These are phyloP conservation scores for Sporobolomyces phaffii DNA, from an alignment of 768 basidiomycete genomes.

Conservation along the genomic window DNA sequence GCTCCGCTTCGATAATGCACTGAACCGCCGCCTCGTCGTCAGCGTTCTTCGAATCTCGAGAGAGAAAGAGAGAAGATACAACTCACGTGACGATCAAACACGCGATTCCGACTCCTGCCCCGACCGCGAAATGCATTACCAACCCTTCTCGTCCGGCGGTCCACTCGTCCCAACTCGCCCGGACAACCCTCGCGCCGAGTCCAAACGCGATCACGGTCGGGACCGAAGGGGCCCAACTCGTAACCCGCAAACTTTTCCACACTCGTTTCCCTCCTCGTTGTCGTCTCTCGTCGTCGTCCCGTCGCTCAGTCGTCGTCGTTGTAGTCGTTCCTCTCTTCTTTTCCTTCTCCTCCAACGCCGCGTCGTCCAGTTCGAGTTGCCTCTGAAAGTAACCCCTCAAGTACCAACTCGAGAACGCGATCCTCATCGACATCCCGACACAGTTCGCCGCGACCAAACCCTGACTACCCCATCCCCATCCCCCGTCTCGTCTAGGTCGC, in stretches of 20 bases:
- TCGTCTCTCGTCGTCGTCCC: background rate
- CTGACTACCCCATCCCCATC: conserved; percentile 57
- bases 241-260: background rate
- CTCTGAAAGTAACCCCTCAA: background rate
- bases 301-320: no score
- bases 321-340: background rate
- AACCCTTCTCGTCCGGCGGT: no score
- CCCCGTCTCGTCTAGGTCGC: conserved; percentile 38
- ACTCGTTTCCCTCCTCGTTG: background rate
- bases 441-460: conserved; percentile 43
- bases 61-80: background rate
- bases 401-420: conserved; percentile 28
- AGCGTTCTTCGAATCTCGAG: no score
- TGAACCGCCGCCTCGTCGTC: no score
- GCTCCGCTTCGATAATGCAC: no score
- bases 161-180: no score
- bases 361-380: background rate
- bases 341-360: background rate
- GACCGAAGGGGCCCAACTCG: conserved; percentile 3
- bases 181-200: conserved; percentile 57
- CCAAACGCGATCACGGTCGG: conserved; percentile 7
- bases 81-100: conserved; percentile 33
- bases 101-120: conserved; percentile 13
- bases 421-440: conserved; percentile 40
- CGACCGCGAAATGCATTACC: conserved; percentile 21